phyloP scores from a whole-genome alignment of 2,329 filamentous ascomycete genomes.

The Colletotrichum tropicicola region DNA sequence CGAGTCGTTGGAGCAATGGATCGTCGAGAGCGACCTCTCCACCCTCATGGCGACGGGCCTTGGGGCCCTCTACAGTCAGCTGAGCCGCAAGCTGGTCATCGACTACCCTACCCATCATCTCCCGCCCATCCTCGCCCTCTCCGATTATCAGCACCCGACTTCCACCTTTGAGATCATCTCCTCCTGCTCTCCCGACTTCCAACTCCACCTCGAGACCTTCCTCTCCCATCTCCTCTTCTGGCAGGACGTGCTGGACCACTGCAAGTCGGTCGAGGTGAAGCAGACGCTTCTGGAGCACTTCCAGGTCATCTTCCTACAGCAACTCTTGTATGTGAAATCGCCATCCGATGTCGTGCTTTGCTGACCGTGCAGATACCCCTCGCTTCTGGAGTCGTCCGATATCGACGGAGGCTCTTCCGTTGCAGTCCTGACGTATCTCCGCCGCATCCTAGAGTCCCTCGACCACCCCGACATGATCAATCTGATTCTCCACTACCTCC shows the following conservation, averaged over 20 bases:
- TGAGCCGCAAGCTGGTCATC: conserved; percentile 82
- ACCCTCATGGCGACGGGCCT: conserved; percentile 97
- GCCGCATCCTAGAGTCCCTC: conserved; percentile 87
- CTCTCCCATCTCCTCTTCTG: conserved; percentile 95
- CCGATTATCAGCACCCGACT: conserved; percentile 83
- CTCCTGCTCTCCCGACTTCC: conserved; percentile 79
- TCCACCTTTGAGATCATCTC: conserved; percentile 76
- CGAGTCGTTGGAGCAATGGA: conserved; percentile 88
- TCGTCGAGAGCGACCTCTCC: conserved; percentile 94
- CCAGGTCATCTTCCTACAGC: conserved; percentile 94
- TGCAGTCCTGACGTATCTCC: conserved; percentile 92
- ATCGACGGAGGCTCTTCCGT: conserved; percentile 96
- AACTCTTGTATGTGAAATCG: conserved; percentile 73
- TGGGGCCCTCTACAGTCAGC: conserved; percentile 76
- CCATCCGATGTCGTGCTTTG: neutral
- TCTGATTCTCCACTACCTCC: conserved; percentile 89
- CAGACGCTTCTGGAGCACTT: conserved; percentile 96
- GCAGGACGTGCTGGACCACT: conserved; percentile 98
- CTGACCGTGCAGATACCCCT: conserved; percentile 77
- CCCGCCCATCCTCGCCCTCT: conserved; percentile 86
- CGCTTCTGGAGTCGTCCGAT: conserved; percentile 94
- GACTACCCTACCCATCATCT: conserved; percentile 78
- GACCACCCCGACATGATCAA: conserved; percentile 95
- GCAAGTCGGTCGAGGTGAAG: conserved; percentile 89
- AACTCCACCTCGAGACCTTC: conserved; percentile 90